Base-by-base conservation (phyloP, 1,284 basidiomycete genomes). In the Apiotrichum domesticum region DNA sequence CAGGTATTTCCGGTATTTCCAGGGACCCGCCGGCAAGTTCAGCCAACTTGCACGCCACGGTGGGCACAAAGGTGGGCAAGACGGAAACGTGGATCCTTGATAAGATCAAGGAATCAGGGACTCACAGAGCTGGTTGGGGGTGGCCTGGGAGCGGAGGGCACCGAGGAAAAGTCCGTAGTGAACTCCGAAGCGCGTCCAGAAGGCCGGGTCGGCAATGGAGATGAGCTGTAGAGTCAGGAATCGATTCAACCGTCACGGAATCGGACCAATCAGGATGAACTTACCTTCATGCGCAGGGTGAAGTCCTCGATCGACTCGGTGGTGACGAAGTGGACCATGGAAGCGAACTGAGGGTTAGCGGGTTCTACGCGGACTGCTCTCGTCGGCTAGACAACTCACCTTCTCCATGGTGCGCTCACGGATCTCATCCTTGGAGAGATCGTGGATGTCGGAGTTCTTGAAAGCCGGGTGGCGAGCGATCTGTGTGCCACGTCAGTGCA, bases 111-210 rank as follows among this genome's bases (percentile, higher is more conserved):
- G 3, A 53, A 59, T 2, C 60, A 51, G 41, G 62, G 29, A 69
- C 73, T 55, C 40, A 73, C 73, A 69, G 48, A 77, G 63, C 64
- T 77, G 76, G 53, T 70, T 70, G 3, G 71, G 63, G 1, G 77
- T 77, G 7, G 77, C 76, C 13, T 75, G 76, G 35, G 71, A 70
- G 44, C 75, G 66, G 11, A 78, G 61, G 10, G 74, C 73, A 39
- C 79, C 79, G 7, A 82, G 69, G 71, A 82, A 82, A 21, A 82
- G 73, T 35, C 81, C 82, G 63, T 80, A 81, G 61, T 79, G 77
- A 3, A 83, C 81, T 55, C 81, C 81, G 63, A 81, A 80, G 44
- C 73, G 68, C 0, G 81, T 82, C 80, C 80, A 82, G 67, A 82
- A 82, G 4, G 74, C 77, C 0, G 81, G 81, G 63, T 83, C 82